These are phyloP conservation scores for Cyclostephanos invisitatus DNA, from an alignment of 108 stramenopile species.

Conservation along the genomic window DNA sequence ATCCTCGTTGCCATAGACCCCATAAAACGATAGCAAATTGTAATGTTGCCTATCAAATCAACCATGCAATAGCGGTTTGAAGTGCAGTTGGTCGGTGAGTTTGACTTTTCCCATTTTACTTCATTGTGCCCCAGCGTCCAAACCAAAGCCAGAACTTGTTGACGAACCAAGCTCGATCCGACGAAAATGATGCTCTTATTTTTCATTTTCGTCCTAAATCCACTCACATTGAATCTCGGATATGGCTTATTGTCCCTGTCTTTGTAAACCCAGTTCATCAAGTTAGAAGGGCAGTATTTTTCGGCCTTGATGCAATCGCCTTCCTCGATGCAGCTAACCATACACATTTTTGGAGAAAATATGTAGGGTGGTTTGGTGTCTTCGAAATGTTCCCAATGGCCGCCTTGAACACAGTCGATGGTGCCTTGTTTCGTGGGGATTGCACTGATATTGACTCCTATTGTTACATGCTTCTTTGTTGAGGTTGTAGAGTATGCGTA, in stretches of 20 bases:
- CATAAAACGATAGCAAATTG: slow-evolving; percentile 18
- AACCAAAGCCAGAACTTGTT: slow-evolving; percentile 23
- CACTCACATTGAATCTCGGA: slow-evolving; percentile 19
- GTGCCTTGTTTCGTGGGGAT: too few species aligned
- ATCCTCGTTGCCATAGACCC: slow-evolving; percentile 18
- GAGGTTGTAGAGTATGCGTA: too few species aligned
- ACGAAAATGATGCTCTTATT: slow-evolving; percentile 21
- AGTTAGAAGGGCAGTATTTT: background rate
- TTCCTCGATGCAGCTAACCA: background rate
- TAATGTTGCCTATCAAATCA: slow-evolving; percentile 9
- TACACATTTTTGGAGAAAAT: background rate
- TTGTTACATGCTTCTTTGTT: too few species aligned
- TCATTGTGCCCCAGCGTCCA: slow-evolving; percentile 21
- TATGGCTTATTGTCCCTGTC: slow-evolving; percentile 18
- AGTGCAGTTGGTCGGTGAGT: background rate
- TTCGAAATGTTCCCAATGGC: slow-evolving; percentile 10
- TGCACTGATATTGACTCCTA: too few species aligned
- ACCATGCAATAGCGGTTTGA: slow-evolving; percentile 1
- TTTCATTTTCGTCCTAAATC: slow-evolving; percentile 17
- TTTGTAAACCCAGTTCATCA: slow-evolving; percentile 9
- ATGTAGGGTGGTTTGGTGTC: background rate
- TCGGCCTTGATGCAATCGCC: slow-evolving; percentile 1
- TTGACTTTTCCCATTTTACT: slow-evolving; percentile 11
- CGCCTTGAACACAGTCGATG: background rate
- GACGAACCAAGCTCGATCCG: slow-evolving; percentile 21